These are phyloP conservation scores for Sinapis alba DNA, from an alignment of 441 rosid genomes.

Conservation along the genomic window DNA sequence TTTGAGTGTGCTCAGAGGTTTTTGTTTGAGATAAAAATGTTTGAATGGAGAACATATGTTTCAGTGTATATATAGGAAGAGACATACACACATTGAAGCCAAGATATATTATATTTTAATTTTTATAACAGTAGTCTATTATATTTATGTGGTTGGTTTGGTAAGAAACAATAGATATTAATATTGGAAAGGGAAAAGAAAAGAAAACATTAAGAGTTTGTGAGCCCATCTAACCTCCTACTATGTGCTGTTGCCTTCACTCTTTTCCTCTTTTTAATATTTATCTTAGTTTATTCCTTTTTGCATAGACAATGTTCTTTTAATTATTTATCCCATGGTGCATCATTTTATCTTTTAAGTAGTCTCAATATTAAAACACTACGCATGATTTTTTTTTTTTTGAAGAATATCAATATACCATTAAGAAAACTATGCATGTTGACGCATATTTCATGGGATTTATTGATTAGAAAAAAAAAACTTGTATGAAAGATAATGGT, in stretches of 20 bases:
- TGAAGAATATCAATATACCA: not conserved
- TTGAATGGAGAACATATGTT: conserved; percentile 39
- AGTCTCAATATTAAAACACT: conserved; percentile 14
- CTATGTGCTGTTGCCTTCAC: conserved; percentile 56
- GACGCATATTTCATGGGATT: not conserved
- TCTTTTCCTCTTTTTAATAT: conserved; percentile 35
- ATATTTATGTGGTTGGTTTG: conserved; percentile 58
- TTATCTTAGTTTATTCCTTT: not conserved
- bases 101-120: not conserved
- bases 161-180: conserved; percentile 67
- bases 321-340: conserved; percentile 1
- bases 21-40: conserved; percentile 36
- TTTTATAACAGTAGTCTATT: conserved; percentile 28
- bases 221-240: conserved; percentile 66
- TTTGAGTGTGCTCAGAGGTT: conserved; percentile 23
- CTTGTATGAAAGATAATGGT: not conserved
- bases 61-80: conserved; percentile 45
- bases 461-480: not conserved
- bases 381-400: conserved; percentile 6
- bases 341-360: not conserved
- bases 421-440: conserved; percentile 6
- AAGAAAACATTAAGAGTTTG: conserved; percentile 49
- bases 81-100: conserved; percentile 25
- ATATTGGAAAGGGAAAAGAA: conserved; percentile 56
- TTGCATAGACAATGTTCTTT: not conserved